A percentile compares a stretch with the other conserved stretches of the same genome.
These are phyloP conservation scores for Clonostachys sp. DNA, from an alignment of 2,329 filamentous ascomycete genomes.

Conservation along the genomic window DNA sequence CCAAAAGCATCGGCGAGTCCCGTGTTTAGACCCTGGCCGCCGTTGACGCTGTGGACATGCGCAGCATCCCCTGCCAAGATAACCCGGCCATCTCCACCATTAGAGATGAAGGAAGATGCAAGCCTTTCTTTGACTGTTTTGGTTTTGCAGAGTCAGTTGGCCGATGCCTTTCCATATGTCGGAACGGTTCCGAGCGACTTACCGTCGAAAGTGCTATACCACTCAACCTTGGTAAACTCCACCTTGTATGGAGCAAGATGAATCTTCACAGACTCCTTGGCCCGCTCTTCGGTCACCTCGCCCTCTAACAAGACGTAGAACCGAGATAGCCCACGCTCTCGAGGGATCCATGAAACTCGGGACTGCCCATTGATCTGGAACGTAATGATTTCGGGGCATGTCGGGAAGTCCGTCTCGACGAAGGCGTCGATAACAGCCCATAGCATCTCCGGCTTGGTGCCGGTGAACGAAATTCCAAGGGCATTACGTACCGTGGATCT, in stretches of 20 bases:
- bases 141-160: too few species aligned
- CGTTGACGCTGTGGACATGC: conserved; percentile 27
- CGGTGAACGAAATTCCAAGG: conserved; percentile 32
- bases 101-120: conserved; percentile 23
- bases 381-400: conserved; percentile 39
- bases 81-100: conserved; percentile 15
- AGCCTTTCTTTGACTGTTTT: conserved; percentile 24
- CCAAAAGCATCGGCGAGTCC: conserved; percentile 32
- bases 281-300: conserved; percentile 30
- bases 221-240: conserved; percentile 37
- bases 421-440: conserved; percentile 44
- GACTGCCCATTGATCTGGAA: conserved; percentile 39
- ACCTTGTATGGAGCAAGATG: conserved; percentile 37
- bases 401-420: conserved; percentile 41
- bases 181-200: conserved; percentile 5
- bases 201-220: conserved; percentile 46
- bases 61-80: conserved; percentile 24
- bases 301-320: conserved; percentile 43
- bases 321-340: conserved; percentile 38
- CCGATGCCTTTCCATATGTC: too few species aligned
- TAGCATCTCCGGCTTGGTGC: conserved; percentile 43
- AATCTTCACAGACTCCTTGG: conserved; percentile 33
- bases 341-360: conserved; percentile 41
- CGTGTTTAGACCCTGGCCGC: conserved; percentile 23
- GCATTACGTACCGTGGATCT: conserved; percentile 37